A percentile compares a stretch with the other conserved stretches of the same genome.
phyloP scores from a whole-genome alignment of 1,139 yeast species.

The Pneumocystis murina region DNA sequence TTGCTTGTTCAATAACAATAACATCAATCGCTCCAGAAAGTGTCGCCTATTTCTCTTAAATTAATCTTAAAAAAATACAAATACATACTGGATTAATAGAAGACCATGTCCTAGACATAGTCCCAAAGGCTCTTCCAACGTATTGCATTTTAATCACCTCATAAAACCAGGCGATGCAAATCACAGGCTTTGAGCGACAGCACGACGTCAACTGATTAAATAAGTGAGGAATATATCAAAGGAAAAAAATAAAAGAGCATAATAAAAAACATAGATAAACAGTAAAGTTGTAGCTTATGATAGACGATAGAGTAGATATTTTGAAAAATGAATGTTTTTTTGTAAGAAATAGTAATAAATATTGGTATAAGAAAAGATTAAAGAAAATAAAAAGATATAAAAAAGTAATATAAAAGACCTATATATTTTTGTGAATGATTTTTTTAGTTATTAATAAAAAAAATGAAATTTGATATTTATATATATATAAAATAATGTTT shows the following conservation, averaged over 20 bases:
- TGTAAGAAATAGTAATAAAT: too few species aligned
- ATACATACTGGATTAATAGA: conserved; percentile 57
- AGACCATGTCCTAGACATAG: conserved; percentile 70
- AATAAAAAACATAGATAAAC: background rate
- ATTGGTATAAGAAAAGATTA: too few species aligned
- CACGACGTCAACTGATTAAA: too few species aligned
- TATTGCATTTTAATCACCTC: conserved; percentile 52
- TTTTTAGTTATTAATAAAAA: too few species aligned
- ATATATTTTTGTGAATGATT: too few species aligned
- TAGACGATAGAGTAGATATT: background rate
- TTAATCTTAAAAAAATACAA: background rate
- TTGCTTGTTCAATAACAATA: conserved; percentile 84
- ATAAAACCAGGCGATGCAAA: background rate
- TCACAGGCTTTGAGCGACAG: too few species aligned
- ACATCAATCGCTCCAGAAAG: conserved; percentile 95
- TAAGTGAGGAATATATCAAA: too few species aligned
- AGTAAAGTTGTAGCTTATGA: too few species aligned
- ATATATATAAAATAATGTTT: too few species aligned
- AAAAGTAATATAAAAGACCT: too few species aligned
- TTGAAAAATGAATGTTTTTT: background rate
- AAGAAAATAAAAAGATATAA: too few species aligned
- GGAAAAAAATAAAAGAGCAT: background rate
- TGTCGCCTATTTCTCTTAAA: conserved; percentile 38
- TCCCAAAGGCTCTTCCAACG: conserved; percentile 85
- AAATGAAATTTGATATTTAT: too few species aligned